These are phyloP conservation scores for Davidsoniella eucalypti DNA, from an alignment of 2,329 filamentous ascomycete species.

Conservation along the genomic window DNA sequence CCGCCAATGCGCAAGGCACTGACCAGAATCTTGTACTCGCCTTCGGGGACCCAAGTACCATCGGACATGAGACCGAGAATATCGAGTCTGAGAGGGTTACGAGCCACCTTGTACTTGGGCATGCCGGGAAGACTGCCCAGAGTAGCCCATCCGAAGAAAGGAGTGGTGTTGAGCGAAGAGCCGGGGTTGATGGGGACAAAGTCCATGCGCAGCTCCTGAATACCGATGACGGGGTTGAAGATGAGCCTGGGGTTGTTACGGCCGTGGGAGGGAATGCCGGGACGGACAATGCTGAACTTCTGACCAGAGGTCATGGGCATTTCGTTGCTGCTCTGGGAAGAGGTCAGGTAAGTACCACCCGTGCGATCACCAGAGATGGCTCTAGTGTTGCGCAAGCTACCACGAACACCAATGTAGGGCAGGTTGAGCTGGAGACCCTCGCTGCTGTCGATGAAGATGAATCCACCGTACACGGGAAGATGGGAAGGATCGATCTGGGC, in stretches of 20 bases:
- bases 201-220: not conserved
- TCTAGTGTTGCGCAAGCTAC: not conserved
- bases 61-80: slow-evolving; percentile 32
- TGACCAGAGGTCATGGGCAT: not conserved
- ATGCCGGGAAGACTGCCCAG: not conserved
- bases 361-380: not conserved
- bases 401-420: not conserved
- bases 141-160: not conserved
- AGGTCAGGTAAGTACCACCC: not conserved
- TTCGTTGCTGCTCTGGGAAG: not conserved
- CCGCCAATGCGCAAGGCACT: slow-evolving; percentile 35
- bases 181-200: not conserved
- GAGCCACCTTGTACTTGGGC: slow-evolving; percentile 13
- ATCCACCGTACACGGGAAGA: not conserved
- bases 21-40: slow-evolving; percentile 32
- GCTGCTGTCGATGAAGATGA: not conserved
- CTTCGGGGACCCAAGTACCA: slow-evolving; percentile 30
- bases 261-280: too few relatives aligned
- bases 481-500: not conserved
- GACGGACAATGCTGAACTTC: not conserved
- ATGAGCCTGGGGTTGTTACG: not conserved
- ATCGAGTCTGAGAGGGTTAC: slow-evolving; percentile 15
- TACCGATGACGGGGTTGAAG: not conserved
- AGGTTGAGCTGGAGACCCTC: not conserved
- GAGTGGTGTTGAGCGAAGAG: not conserved